Evolutionary conservation across 768 basidiomycete genomes (phyloP).

Genomic region (Lyophyllum atratum): DNA sequence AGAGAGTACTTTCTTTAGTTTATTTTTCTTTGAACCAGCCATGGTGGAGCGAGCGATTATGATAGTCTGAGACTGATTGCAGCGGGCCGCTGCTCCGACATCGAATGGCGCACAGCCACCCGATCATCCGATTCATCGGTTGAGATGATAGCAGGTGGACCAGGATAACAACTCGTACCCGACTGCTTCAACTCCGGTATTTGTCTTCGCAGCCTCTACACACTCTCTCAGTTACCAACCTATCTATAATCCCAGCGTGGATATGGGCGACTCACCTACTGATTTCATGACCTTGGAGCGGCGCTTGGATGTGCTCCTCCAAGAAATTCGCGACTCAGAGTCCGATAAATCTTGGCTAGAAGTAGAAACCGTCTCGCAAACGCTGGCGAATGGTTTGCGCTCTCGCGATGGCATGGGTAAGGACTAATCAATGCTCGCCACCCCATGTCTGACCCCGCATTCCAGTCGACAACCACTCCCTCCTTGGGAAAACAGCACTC

Average conservation of each 20-base stretch:
- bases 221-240: background rate
- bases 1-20: slow-evolving; percentile 48
- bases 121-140: background rate
- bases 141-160: too few species aligned
- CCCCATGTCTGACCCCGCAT: slow-evolving; percentile 15
- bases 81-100: background rate
- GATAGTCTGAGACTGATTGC: too few species aligned
- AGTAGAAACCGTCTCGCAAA: slow-evolving; percentile 52
- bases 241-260: background rate
- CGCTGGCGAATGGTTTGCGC: slow-evolving; percentile 65
- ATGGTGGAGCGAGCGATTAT: too few species aligned
- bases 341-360: slow-evolving; percentile 47
- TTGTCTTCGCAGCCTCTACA: background rate
- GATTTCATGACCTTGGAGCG: slow-evolving; percentile 37
- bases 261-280: slow-evolving; percentile 27
- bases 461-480: slow-evolving; percentile 70
- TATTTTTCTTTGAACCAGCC: slow-evolving; percentile 59
- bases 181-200: background rate
- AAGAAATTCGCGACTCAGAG: slow-evolving; percentile 34
- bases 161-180: background rate
- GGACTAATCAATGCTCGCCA: background rate
- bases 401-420: slow-evolving; percentile 54
- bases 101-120: slow-evolving; percentile 16
- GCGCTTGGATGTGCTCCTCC: slow-evolving; percentile 25
- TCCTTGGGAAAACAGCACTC: slow-evolving; percentile 64